Evolutionary conservation across 129 eudicot genomes (phyloP).

Genomic region (Pulicaria dysenterica): DNA sequence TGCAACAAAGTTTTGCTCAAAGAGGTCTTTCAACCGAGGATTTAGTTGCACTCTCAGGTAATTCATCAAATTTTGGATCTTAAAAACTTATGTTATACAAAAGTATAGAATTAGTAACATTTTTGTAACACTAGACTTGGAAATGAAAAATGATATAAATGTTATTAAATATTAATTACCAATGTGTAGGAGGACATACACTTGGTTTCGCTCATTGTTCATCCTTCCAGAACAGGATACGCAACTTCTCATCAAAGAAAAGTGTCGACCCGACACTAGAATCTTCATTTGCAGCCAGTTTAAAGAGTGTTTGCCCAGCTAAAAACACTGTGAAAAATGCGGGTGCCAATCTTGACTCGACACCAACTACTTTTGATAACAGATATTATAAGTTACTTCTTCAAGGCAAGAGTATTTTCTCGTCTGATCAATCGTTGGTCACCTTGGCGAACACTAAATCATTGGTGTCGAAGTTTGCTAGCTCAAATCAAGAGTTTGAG

Average conservation of each 20-base stretch:
- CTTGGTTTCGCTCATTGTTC: slow-evolving; percentile 77
- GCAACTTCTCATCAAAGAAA: slow-evolving; percentile 41
- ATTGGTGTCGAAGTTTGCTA: slow-evolving; percentile 47
- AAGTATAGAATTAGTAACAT: background rate
- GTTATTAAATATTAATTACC: background rate
- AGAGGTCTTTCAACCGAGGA: slow-evolving; percentile 82
- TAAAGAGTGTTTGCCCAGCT: slow-evolving; percentile 27
- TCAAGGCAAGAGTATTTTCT: slow-evolving; percentile 50
- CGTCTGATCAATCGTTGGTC: slow-evolving; percentile 51
- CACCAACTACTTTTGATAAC: slow-evolving; percentile 47
- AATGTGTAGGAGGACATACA: slow-evolving; percentile 67
- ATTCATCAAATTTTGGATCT: background rate
- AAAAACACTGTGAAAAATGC: slow-evolving; percentile 31
- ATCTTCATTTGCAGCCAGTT: slow-evolving; percentile 29
- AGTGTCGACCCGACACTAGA: slow-evolving; percentile 40
- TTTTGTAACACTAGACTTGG: background rate
- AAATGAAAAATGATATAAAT: background rate
- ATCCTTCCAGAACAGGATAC: slow-evolving; percentile 76
- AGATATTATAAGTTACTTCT: slow-evolving; percentile 48
- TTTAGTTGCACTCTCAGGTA: slow-evolving; percentile 88
- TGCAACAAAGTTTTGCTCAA: slow-evolving; percentile 75
- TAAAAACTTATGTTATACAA: background rate
- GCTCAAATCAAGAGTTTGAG: slow-evolving; percentile 42
- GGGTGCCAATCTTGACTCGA: slow-evolving; percentile 45
- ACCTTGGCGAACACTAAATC: slow-evolving; percentile 31